These are phyloP conservation scores for Hyphopichia wangnamkhiaoensis DNA, from an alignment of 1,139 yeast genomes.

Conservation along the genomic window DNA sequence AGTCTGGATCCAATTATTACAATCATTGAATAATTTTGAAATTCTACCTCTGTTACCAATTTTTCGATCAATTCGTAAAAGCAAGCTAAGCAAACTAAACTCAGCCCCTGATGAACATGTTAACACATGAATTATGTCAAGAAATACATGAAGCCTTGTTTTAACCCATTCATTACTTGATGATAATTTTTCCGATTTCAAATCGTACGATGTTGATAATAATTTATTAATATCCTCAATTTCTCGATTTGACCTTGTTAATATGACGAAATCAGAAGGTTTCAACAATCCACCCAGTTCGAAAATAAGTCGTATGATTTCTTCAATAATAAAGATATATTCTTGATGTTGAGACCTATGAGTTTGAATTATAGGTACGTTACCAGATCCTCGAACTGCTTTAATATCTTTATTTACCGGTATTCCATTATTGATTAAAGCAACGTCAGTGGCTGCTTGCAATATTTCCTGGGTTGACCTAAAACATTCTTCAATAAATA, in stretches of 20 bases:
- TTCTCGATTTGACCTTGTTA: slow-evolving; percentile 57
- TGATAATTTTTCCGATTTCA: slow-evolving; percentile 45
- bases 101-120: slow-evolving; percentile 33
- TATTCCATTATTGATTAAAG: neutral
- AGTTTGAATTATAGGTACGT: slow-evolving; percentile 32
- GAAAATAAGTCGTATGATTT: slow-evolving; percentile 44
- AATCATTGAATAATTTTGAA: slow-evolving; percentile 26
- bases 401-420: slow-evolving; percentile 6
- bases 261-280: slow-evolving; percentile 55
- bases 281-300: slow-evolving; percentile 47
- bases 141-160: slow-evolving; percentile 48
- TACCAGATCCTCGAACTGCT: slow-evolving; percentile 22
- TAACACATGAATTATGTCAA: slow-evolving; percentile 51
- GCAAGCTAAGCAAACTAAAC: slow-evolving; percentile 30
- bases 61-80: slow-evolving; percentile 29
- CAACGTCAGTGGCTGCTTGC: slow-evolving; percentile 30
- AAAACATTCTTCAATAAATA: slow-evolving; percentile 51
- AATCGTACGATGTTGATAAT: slow-evolving; percentile 38
- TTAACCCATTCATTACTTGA: slow-evolving; percentile 56
- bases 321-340: slow-evolving; percentile 42
- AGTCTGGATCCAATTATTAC: slow-evolving; percentile 7
- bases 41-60: slow-evolving; percentile 24
- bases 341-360: slow-evolving; percentile 35
- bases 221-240: slow-evolving; percentile 43
- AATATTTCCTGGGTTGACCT: slow-evolving; percentile 61